phyloP scores from a whole-genome alignment of 495 filamentous ascomycete genomes.

The Penicillium cosmopolitanum region DNA sequence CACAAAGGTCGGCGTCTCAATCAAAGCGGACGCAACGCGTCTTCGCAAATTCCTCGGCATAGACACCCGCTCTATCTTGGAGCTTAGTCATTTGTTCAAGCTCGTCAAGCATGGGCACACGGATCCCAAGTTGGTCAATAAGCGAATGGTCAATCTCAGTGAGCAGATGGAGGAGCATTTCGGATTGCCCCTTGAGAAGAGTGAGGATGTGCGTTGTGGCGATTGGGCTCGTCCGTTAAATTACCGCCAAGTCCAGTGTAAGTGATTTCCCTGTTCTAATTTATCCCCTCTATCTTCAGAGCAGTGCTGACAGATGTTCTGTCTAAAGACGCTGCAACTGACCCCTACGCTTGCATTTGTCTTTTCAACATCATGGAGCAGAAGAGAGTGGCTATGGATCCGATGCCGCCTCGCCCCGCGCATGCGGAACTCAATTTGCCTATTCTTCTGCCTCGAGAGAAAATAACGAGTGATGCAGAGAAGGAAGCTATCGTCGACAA shows the following conservation, averaged over 20 bases:
- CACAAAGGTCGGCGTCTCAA: conserved; percentile 76
- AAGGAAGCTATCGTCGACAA: conserved; percentile 7
- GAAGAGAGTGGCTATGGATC: conserved; percentile 64
- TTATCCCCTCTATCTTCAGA: too few relatives aligned
- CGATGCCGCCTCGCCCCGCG: conserved; percentile 68
- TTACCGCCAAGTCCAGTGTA: conserved; percentile 73
- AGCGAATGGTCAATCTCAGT: conserved; percentile 64
- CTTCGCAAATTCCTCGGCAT: conserved; percentile 68
- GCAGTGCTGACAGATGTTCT: conserved; percentile 5
- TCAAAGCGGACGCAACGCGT: conserved; percentile 73
- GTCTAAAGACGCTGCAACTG: conserved; percentile 72
- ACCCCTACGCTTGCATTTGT: conserved; percentile 79
- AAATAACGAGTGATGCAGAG: conserved; percentile 11
- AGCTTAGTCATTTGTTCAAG: conserved; percentile 80
- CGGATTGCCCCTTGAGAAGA: conserved; percentile 77
- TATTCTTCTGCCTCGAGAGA: conserved; percentile 41
- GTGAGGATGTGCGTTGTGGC: conserved; percentile 63
- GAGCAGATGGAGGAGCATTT: conserved; percentile 72
- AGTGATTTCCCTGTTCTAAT: conserved; percentile 25
- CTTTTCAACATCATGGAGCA: conserved; percentile 71
- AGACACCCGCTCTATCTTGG: conserved; percentile 66
- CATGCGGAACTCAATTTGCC: conserved; percentile 67
- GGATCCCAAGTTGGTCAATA: conserved; percentile 62
- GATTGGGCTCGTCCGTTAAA: conserved; percentile 69
- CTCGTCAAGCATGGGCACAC: conserved; percentile 65